These are phyloP conservation scores for Suillus subalutaceus DNA, from an alignment of 768 basidiomycete species.

Conservation along the genomic window DNA sequence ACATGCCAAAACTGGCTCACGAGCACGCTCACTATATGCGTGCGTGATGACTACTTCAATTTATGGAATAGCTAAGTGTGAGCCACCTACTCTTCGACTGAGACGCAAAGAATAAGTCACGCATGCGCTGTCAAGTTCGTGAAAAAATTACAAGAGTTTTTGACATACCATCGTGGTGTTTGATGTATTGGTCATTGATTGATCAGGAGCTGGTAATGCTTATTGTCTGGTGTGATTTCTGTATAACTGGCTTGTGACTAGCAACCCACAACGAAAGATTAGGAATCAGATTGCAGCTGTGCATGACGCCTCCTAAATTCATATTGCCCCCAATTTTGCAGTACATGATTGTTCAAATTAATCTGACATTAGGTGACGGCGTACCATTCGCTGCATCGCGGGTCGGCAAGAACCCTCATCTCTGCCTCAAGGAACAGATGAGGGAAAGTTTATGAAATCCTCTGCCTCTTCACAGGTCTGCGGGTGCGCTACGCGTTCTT, in stretches of 20 bases:
- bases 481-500: too few species aligned
- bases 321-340: conserved; percentile 7
- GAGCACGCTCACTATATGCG: background rate
- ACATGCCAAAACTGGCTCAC: background rate
- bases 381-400: background rate
- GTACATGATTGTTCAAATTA: conserved; percentile 7
- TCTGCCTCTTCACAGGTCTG: conserved; percentile 27
- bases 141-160: background rate
- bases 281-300: too few species aligned
- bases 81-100: background rate
- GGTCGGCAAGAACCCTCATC: conserved; percentile 7
- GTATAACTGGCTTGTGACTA: background rate
- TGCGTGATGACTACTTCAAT: background rate
- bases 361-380: conserved; percentile 1
- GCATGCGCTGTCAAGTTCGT: background rate
- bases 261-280: background rate
- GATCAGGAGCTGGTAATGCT: background rate
- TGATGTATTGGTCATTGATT: background rate
- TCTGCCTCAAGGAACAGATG: conserved; percentile 1
- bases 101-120: background rate
- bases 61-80: background rate
- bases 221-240: background rate
- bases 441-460: conserved; percentile 21
- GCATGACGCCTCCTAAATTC: background rate
- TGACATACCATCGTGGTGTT: conserved; percentile 5